Evolutionary conservation across 2,329 filamentous ascomycete species (phyloP), one percentile per base, ranked within the genome.

Genomic region (Fusarium chuoi): DNA sequence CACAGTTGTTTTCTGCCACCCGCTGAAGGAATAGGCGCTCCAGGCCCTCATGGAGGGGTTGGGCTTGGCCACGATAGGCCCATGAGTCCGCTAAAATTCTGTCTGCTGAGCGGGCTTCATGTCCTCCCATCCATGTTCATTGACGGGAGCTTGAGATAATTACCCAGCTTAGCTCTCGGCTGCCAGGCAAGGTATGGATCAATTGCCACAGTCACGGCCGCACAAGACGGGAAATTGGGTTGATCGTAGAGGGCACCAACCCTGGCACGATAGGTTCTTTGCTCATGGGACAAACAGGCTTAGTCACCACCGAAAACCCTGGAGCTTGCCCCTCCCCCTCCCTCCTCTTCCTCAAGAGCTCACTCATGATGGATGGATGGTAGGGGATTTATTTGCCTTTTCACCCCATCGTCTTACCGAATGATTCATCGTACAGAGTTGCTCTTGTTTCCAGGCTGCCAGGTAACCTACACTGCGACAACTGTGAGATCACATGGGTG

Each of bases 181-280:
- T 58, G 41, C 41, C 24, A 55, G 51, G 41, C 55, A 22, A 55
- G 35, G 26, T 26, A 46, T 52, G 30, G 49, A 52, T 62, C 28
- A 41, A 74, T 74, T 61, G 71, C 71, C 71, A 74, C 68, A 65
- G 52, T 62, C 58, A 55, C 39, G 30, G 41, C 65, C 72, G 70
- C 72, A 75, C 74, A 77, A 74, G 56, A 61, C 48, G 35, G 36
- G 62, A 75, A 70, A 76, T 61, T 62, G 42, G 45, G 41, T 35
- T 58, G 41, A 41, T 42, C 45, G 28, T 67, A 44, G 60, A 70
- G 76, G 76, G 76, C 75, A 78, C 57, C 76, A 78, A 77, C 76
- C 76, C 76, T 78, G 67, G 66, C 45, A 42, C 39, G 48, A 35
- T 30, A 30, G 30, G 30, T 46, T 39, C 36, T 55, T 41, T 55